Evolutionary conservation across 805 yeast species (phyloP), one percentile per base, ranked within the genome.

Genomic region (Zygotorulaspora chibaensis): DNA sequence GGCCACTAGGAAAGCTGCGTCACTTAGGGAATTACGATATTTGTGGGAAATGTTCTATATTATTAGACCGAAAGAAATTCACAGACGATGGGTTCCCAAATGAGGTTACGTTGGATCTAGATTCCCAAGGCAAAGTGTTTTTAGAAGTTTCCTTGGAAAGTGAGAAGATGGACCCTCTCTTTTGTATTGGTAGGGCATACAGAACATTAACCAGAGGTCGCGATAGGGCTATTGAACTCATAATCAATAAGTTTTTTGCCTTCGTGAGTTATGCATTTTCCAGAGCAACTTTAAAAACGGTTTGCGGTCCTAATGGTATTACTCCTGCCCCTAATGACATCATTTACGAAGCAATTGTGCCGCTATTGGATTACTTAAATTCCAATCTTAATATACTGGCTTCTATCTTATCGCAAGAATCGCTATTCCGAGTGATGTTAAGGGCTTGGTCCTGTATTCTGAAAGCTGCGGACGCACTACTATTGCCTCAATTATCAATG

Each of bases 371-470:
- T 50, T 85, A 84, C 56, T 68, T 87, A 59, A 84, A 86, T 55
- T 70, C 79, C 40, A 87, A 84, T 55, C 70, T 87, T 38, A 74
- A 74, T 43, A 80, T 83, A 1, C 66, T 87, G 34, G 88, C 87
- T 0, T 68, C 75, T 9, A 73, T 70, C 31, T 63, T 87, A 34
- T 76, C 87, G 0, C 68, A 73, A 15, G 80, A 74, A 1, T 64
- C 84, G 28, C 64, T 84, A 13, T 59, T 76, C 42, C 76, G 78
- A 51, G 86, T 87, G 0, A 84, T 87, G 85, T 57, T 83, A 1
- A 83, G 82, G 42, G 79, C 91, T 0, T 91, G 98, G 98, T 67
- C 70, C n/a, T 80, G 80, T 10, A 80, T 88, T 1, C 69, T 91
- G 7, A 66, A 71, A 2, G 73, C 81, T 18, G 84, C 91, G 1